Evolutionary conservation across 2,329 filamentous ascomycete genomes (phyloP), one percentile per base, ranked within the genome.

Genomic region (Aspergillus viridinutans): DNA sequence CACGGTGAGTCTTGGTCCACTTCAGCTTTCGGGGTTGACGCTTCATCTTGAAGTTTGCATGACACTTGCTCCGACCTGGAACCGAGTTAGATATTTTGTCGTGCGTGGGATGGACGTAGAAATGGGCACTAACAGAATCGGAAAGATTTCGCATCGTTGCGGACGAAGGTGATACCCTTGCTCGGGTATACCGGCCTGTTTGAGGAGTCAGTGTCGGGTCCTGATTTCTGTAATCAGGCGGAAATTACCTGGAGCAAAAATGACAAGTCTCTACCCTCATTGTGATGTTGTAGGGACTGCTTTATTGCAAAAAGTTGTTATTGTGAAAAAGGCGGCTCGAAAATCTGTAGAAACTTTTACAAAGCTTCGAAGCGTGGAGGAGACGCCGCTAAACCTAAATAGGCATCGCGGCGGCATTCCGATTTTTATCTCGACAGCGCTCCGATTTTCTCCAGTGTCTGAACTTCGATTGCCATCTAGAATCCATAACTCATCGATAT

Each of bases 11-110:
- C 82, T 97, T 96, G 61, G 93, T 97, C 94, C 93, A 97, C 78
- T 92, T 94, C 67, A 97, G 85, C 78, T 97, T 96, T 74, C 93
- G 87, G 38, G 93, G 92, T 79, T 97, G 97, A 65, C 94, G 88
- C 89, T 96, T 96, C 90, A 96, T 96, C 80, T 95, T 94, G 85
- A 95, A 96, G 76, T 86, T 88, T 70, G 86, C 87, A 77, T 88
- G 86, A 75, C 83, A 54, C 49, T 50, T 62, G 86, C 80, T 86
- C 86, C 50, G 78, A 82, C 51, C 85, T 82, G 78, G 4, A 25
- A 21, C 7, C 43, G 23, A 25, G 9, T 47, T 47, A 47, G 43
- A 47, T 47, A 10, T 47, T 5, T 47, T 47, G 23, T n/a, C 21
- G 43, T 47, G 12, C 43, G 43, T 26, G 21, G 23, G 4, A 6